Base-by-base conservation (phyloP, 108 stramenopile genomes). In the Schizochytrium sp. region DNA sequence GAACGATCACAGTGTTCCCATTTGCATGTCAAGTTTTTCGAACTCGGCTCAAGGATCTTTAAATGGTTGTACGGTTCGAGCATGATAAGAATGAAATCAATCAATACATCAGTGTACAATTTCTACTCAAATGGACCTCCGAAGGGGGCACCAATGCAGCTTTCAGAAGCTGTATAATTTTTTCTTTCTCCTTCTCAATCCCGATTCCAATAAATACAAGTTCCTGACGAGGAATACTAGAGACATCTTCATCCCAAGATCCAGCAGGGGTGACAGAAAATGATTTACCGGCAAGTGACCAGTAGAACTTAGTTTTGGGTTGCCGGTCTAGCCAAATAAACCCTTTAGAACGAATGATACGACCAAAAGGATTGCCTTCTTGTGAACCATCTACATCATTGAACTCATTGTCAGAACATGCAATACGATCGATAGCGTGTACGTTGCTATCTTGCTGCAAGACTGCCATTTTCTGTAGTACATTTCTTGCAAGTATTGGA, bases 281-380 rank as follows among this genome's bases (percentile, higher is more conserved):
- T 0, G 47, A 55, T 28, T 83, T 83, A 38, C 76, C 76, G n/a
- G 76, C 76, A 28, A 55, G 76, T 2, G 76, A 83, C 76, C 76
- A 83, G 76, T 83, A 83, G 10, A 83, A n/a, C 53, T 83, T 83
- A 5, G 15, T 10, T 53, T 47, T 55, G 5, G 47, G 76, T n/a
- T 83, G 76, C 50, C 50, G 50, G 47, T 55, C 76, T 13, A 83
- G 49, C 50, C 47, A 83, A 42, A 83, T 55, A 40, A 83, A 83
- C 4, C 76, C 76, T 42, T 83, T 83, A 38, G 76, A 17, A 5
- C 76, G 47, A 0, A 83, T 13, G 10, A 83, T 53, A 5, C 53
- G 13, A n/a, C 53, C 15, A 55, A 83, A 83, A 55, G 76, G 76
- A 53, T 83, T 83, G 59, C 17, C 59, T 19, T 17, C 59, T 60